phyloP scores from a whole-genome alignment of 2,329 filamentous ascomycete genomes.

The Ophiocordyceps unilateralis region DNA sequence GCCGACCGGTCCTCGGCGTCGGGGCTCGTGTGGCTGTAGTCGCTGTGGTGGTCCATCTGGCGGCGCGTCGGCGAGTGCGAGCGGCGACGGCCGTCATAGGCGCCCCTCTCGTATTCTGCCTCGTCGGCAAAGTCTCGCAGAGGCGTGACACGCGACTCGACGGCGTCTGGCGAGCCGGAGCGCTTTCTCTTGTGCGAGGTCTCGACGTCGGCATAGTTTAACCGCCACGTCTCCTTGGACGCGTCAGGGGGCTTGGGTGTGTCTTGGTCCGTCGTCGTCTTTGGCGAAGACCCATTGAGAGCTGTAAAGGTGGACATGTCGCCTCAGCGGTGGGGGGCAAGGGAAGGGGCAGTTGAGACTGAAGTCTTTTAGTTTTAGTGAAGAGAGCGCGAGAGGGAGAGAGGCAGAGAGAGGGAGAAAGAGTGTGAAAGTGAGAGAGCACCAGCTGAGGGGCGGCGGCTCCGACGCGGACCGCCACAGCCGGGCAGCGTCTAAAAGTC shows the following conservation, averaged over 20 bases:
- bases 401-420: background rate
- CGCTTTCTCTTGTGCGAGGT: constrained; percentile 49
- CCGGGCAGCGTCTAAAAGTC: too few species aligned
- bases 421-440: too few species aligned
- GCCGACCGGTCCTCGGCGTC: constrained; percentile 32
- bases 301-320: constrained; percentile 33
- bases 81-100: constrained; percentile 28
- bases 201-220: constrained; percentile 25
- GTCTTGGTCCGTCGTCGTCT: constrained; percentile 24
- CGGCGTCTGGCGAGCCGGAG: constrained; percentile 27
- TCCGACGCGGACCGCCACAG: too few species aligned
- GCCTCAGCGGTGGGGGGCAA: background rate
- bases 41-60: constrained; percentile 28
- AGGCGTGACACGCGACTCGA: constrained; percentile 24
- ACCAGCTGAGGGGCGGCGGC: too few species aligned
- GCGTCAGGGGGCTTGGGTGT: constrained; percentile 18
- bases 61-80: constrained; percentile 29
- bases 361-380: too few species aligned
- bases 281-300: constrained; percentile 33
- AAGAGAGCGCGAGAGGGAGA: background rate
- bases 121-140: constrained; percentile 30
- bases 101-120: constrained; percentile 29
- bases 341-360: too few species aligned
- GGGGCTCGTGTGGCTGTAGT: constrained; percentile 35
- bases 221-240: background rate